Conservation (phyloP, 257 asterid genomes). For the Nyctanthes arbortristis region DNA sequence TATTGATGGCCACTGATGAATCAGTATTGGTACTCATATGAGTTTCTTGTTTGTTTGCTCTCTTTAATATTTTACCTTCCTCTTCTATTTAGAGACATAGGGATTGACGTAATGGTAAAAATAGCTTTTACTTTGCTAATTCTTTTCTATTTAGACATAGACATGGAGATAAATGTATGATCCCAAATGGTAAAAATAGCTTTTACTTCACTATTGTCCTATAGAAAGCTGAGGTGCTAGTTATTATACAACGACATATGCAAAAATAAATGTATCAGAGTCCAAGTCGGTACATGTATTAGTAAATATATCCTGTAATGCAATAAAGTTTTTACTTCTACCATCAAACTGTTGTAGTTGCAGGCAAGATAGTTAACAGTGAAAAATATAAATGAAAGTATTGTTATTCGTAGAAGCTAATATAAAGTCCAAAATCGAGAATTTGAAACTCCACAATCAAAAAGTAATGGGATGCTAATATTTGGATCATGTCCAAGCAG, state of each 20-base stretch:
- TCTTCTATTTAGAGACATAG: not conserved
- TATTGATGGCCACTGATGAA: not conserved
- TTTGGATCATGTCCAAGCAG: slow-evolving; percentile 10
- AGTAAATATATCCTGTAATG: too few species aligned
- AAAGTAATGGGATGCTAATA: slow-evolving; percentile 3
- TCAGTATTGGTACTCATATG: slow-evolving; percentile 12
- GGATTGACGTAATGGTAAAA: slow-evolving; percentile 2
- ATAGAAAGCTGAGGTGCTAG: not conserved
- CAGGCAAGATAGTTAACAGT: too few species aligned
- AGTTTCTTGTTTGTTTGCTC: not conserved
- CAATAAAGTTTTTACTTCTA: too few species aligned
- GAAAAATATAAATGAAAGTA: too few species aligned
- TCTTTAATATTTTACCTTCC: not conserved
- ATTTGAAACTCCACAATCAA: not conserved
- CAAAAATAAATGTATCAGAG: too few species aligned
- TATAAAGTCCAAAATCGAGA: not conserved
- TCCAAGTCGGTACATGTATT: too few species aligned
- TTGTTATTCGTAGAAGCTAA: too few species aligned
- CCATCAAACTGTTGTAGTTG: too few species aligned
- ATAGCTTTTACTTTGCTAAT: too few species aligned
- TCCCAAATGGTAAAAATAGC: not conserved
- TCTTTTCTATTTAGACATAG: not conserved
- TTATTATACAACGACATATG: too few species aligned
- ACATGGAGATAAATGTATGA: slow-evolving; percentile 8
- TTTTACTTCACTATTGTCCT: slow-evolving; percentile 4